Base-by-base conservation (phyloP, 306 rosid species). In the Phaseolus lunatus region DNA sequence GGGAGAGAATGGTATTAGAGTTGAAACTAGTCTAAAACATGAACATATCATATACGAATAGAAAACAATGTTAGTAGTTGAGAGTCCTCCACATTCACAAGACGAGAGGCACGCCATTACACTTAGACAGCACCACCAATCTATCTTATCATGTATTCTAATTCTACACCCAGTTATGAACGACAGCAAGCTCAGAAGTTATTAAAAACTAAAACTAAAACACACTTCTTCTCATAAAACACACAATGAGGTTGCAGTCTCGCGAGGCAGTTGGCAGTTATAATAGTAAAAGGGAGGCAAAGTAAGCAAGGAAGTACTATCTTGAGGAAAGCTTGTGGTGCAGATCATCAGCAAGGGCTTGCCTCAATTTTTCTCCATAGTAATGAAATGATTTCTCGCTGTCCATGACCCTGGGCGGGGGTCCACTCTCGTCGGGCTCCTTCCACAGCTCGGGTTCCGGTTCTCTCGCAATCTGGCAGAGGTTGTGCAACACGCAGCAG, bases 381-480 rank as follows among this genome's bases (percentile, higher is more conserved):
- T 84, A 95, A 81, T 81, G 85, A 61, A 87, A 77, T 0, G 93
- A 82, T 63, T 90, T 92, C 88, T 95, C 97, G 2, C 58, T 85
- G 67, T 92, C 97, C 7, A 84, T 85, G 49, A 88, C 86, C 78
- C 96, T 80, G 0, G 98, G 93, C 1, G 83, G 90, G 53, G 80
- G 64, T 18, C 97, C 97, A 68, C 50, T 76, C 87, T 95, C 97
- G 41, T 95, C 97, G 5, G 93, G 97, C 54, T 89, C 97, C 87
- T 89, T 95, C 97, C 92, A 92, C 0, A 80, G 79, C 77, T 88
- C 98, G 0, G 97, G 98, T 52, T 95, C 97, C 0, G 97, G 98
- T 19, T 95, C 98, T 85, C 96, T 89, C 0, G 96, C 98, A 81
- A 95, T 89, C 79, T 95, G 98, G 71, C 98, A 95, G 79, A 95